Evolutionary conservation across 164 flowering plant species (phyloP).

Genomic region (Vitis riparia): DNA sequence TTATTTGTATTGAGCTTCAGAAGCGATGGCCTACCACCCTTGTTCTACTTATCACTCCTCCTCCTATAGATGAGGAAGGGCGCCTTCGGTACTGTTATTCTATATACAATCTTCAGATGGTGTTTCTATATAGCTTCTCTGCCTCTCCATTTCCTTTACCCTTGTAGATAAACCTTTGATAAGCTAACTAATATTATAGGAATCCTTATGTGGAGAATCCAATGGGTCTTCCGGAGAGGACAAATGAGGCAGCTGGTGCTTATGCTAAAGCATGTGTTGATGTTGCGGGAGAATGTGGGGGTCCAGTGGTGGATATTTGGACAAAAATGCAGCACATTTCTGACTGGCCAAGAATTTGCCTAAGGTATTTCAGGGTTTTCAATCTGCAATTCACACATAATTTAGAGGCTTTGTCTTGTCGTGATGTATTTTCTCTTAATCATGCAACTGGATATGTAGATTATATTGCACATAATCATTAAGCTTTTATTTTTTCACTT

Average conservation of each 20-base stretch:
- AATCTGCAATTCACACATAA: no score
- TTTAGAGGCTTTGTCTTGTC: neutral
- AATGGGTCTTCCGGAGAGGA: conserved; percentile 68
- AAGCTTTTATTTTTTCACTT: neutral
- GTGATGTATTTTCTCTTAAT: neutral
- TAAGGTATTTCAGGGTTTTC: conserved; percentile 38
- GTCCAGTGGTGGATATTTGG: conserved; percentile 67
- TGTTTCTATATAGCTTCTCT: neutral
- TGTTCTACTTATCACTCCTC: conserved; percentile 68
- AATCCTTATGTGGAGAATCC: conserved; percentile 55
- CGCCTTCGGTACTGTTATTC: conserved; percentile 42
- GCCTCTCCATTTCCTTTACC: neutral
- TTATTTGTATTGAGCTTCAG: conserved; percentile 29
- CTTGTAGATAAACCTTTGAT: neutral
- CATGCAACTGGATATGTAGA: neutral
- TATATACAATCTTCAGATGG: neutral
- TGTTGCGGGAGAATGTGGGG: conserved; percentile 56
- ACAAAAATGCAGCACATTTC: conserved; percentile 66
- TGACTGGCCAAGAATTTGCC: conserved; percentile 54
- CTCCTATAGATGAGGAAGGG: conserved; percentile 78
- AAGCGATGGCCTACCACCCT: conserved; percentile 60
- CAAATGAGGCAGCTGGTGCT: conserved; percentile 69
- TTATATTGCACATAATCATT: neutral
- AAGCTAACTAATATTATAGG: conserved; percentile 23
- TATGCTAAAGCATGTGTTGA: conserved; percentile 63